phyloP scores from a whole-genome alignment of 306 rosid species.

The Spatholobus suberectus region DNA sequence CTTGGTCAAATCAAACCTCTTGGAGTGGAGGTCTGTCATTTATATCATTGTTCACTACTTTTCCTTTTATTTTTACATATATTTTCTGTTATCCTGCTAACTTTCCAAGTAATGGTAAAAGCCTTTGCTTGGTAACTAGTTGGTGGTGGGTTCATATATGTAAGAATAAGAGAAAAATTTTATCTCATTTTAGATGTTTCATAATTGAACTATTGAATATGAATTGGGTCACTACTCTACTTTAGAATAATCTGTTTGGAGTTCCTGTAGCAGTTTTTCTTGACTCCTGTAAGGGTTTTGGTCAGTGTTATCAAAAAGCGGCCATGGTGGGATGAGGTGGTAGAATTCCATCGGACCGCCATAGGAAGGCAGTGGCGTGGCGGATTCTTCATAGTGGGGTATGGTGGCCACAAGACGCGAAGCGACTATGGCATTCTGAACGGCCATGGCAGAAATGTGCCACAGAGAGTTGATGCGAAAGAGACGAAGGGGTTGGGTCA shows the following conservation, averaged over 20 bases:
- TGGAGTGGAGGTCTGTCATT: constrained; percentile 84
- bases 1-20: constrained; percentile 90
- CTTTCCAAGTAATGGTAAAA: constrained; percentile 23
- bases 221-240: background rate
- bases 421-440: no score
- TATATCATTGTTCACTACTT: constrained; percentile 26
- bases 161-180: background rate
- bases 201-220: constrained; percentile 26
- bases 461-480: no score
- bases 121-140: constrained; percentile 16
- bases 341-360: no score
- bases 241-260: background rate
- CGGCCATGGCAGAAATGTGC: no score
- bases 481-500: no score
- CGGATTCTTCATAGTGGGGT: no score
- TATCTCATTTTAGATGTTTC: constrained; percentile 20
- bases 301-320: no score
- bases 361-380: no score
- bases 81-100: background rate
- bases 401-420: no score
- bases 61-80: background rate
- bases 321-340: no score
- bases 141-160: constrained; percentile 10
- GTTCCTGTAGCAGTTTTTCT: constrained; percentile 18
- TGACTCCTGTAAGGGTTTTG: constrained; percentile 14